phyloP scores from a whole-genome alignment of 2,329 filamentous ascomycete species.

The Fusarium sp. region DNA sequence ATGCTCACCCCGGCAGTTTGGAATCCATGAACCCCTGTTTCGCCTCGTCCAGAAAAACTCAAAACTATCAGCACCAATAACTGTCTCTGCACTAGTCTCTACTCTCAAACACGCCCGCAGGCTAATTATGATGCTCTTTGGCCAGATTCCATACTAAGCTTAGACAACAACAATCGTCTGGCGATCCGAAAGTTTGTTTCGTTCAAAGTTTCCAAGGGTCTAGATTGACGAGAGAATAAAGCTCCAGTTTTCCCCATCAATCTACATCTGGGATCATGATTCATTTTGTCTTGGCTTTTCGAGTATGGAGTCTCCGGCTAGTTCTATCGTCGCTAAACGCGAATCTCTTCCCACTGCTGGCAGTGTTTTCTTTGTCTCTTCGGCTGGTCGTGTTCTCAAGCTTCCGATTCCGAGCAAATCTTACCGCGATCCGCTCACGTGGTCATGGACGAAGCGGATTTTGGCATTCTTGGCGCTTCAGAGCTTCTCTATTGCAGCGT shows the following conservation, averaged over 20 bases:
- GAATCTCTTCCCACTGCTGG: conserved; percentile 36
- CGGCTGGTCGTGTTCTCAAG: conserved; percentile 25
- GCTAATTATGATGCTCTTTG: background rate
- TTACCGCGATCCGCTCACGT: conserved; percentile 32
- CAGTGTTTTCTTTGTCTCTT: conserved; percentile 40
- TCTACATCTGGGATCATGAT: background rate
- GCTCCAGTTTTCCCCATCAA: background rate
- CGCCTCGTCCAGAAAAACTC: background rate
- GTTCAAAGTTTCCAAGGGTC: background rate
- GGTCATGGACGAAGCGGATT: conserved; percentile 16
- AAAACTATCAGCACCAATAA: conserved; percentile 11
- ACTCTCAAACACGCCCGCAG: conserved; percentile 15
- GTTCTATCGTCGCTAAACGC: background rate
- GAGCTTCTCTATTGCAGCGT: conserved; percentile 9
- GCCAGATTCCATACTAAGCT: background rate
- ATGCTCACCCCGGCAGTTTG: background rate
- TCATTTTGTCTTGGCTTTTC: background rate
- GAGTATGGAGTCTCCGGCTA: conserved; percentile 7
- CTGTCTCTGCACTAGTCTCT: background rate
- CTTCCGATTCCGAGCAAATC: conserved; percentile 35
- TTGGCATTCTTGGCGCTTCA: conserved; percentile 19
- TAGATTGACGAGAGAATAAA: conserved; percentile 2
- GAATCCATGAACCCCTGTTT: conserved; percentile 4
- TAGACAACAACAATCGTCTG: background rate
- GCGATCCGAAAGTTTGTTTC: background rate